Base-by-base conservation (phyloP, 148 eudicot species). In the Polygonum maritimum region DNA sequence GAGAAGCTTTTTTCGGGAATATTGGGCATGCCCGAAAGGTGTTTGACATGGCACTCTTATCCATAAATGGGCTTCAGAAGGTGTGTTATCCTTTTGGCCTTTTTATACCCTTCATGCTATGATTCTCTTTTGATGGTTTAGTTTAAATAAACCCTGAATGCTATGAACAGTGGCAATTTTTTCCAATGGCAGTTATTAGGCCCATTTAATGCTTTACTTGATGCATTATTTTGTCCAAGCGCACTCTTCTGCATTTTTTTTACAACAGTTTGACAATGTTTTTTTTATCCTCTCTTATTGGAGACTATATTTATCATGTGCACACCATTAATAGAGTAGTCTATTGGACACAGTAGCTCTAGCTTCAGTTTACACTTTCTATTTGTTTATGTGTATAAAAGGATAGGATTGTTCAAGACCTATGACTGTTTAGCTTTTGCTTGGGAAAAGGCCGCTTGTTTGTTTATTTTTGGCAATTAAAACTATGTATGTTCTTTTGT, bases 11-110 rank as follows among this genome's bases (percentile, higher is more conserved):
- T 47, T 92, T 77, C 79, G 88, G 93, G 75, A 92, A 95, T 86
- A 86, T 90, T 76, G 91, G 87, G 52, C 91, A 80, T 76, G 91
- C 96, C 54, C 91, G 99, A 76, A 95, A 88, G 83, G 90, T 91
- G 63, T 95, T 95, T 78, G 99, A 92, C 88, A 90, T 95, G 99
- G 96, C 99, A 75, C 86, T 92, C 76, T 84, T 88, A 58, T 95
- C 96, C 45, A 75, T 83, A 47, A 88, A 84, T 41, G 89, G 91
- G 71, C 84, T 89, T 77, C 86, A 89, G 60, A 18, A 47, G 86
- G 97, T 91, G 85, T 62, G 77, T 16, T 82, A n/a, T 67, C 72
- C 18, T 63, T 51, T 63, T 52, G 58, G 12, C 3, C 47, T 44
- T 12, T 44, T 47, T 74, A 49, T 14, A 47, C 39, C 38, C 63